Evolutionary conservation across 2,329 filamentous ascomycete genomes (phyloP).

Genomic region (Lachnellula hyalina): DNA sequence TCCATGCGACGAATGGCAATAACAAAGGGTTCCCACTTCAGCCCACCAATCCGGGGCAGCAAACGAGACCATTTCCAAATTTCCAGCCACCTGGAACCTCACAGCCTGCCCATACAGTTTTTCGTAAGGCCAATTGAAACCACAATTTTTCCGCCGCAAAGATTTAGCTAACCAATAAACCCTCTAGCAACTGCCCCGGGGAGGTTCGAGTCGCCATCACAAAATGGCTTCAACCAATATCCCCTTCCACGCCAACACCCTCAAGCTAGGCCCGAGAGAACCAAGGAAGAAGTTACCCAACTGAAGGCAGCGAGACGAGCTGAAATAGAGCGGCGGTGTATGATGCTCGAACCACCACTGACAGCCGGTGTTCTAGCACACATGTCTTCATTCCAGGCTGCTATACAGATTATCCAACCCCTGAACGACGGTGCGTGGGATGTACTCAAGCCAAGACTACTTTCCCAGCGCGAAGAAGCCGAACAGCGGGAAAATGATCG

Average conservation of each 20-base stretch:
- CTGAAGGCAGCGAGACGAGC: slow-evolving; percentile 58
- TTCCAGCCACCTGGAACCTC: slow-evolving; percentile 7
- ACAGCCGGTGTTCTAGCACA: slow-evolving; percentile 56
- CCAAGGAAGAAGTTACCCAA: slow-evolving; percentile 56
- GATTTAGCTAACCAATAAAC: not conserved
- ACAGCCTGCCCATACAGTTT: slow-evolving; percentile 6
- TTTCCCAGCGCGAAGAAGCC: slow-evolving; percentile 61
- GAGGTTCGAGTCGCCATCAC: slow-evolving; percentile 29
- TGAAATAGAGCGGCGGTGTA: slow-evolving; percentile 68
- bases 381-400: slow-evolving; percentile 69
- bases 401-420: slow-evolving; percentile 62
- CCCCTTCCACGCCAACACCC: slow-evolving; percentile 21
- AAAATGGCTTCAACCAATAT: slow-evolving; percentile 24
- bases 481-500: slow-evolving; percentile 49
- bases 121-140: slow-evolving; percentile 13
- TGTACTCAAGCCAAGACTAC: slow-evolving; percentile 59
- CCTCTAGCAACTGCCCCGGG: slow-evolving; percentile 20
- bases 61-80: slow-evolving; percentile 7
- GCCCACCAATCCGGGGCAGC: slow-evolving; percentile 3
- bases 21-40: slow-evolving; percentile 7
- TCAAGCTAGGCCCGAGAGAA: slow-evolving; percentile 43
- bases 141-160: too few relatives aligned
- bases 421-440: slow-evolving; percentile 67
- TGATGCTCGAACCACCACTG: slow-evolving; percentile 61
- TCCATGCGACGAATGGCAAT: slow-evolving; percentile 7